phyloP scores from a whole-genome alignment of 2,329 filamentous ascomycete species.

The Blastomyces parvus region DNA sequence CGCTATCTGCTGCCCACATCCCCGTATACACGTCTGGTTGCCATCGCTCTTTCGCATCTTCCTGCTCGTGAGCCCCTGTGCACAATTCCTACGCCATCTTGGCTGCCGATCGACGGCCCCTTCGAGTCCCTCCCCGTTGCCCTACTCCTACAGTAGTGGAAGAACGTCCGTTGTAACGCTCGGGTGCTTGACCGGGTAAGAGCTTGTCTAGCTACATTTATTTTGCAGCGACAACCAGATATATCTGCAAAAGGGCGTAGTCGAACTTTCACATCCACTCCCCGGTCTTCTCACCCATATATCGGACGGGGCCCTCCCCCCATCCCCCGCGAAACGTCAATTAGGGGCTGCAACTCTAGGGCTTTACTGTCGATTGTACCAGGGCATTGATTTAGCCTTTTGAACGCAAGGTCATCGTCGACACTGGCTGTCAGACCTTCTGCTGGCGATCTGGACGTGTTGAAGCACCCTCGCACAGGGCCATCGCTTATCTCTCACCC shows the following conservation, averaged over 20 bases:
- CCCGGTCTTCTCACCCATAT: not conserved
- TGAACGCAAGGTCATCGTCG: not conserved
- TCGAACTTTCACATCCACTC: not conserved
- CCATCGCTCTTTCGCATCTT: slow-evolving; percentile 1
- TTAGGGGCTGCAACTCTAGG: slow-evolving; percentile 1
- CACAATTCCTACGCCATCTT: not conserved
- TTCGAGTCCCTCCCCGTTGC: not conserved
- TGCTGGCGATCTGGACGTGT: not conserved
- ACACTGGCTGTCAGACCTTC: slow-evolving; percentile 5
- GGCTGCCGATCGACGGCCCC: not conserved
- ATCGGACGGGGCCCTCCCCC: not conserved
- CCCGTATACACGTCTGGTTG: not conserved
- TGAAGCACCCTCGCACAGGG: not conserved
- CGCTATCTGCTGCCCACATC: not conserved
- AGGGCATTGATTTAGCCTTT: not conserved
- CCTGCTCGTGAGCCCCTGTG: not conserved
- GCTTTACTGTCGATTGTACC: not conserved
- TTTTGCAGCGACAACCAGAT: not conserved
- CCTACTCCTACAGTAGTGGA: not conserved
- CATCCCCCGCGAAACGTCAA: not conserved
- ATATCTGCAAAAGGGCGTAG: not conserved
- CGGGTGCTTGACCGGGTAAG: not conserved
- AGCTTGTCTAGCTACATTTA: not conserved
- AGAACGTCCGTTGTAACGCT: not conserved
- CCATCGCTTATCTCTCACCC: not conserved